phyloP scores from a whole-genome alignment of 176 grass and related monocot species.

The Thalia dealbata region DNA sequence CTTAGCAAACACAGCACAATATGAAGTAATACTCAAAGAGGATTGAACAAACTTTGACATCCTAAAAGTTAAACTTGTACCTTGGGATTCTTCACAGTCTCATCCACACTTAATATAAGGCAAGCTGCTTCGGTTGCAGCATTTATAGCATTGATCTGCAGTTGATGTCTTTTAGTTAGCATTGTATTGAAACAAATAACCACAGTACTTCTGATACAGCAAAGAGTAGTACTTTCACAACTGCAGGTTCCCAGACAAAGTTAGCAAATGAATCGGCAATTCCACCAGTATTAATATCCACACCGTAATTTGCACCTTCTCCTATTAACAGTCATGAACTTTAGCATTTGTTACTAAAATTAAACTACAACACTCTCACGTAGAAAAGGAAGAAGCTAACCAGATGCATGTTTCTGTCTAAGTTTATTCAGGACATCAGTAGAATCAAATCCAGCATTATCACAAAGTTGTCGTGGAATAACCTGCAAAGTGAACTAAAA shows the following conservation, averaged over 20 bases:
- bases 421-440: conserved; percentile 92
- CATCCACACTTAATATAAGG: conserved; percentile 84
- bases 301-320: conserved; percentile 88
- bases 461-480: conserved; percentile 90
- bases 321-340: conserved; percentile 31
- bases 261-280: conserved; percentile 88
- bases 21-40: neutral
- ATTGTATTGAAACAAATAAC: neutral
- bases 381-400: conserved; percentile 26
- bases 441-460: conserved; percentile 95
- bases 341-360: neutral
- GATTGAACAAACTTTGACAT: neutral
- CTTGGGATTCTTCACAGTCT: conserved; percentile 98
- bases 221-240: conserved; percentile 67
- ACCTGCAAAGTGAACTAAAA: conserved; percentile 29
- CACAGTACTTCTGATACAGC: too few species aligned
- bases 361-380: neutral
- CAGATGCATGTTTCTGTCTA: conserved; percentile 87
- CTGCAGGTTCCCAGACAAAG: conserved; percentile 98
- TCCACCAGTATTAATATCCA: conserved; percentile 90
- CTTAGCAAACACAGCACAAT: neutral
- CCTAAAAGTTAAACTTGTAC: conserved; percentile 27
- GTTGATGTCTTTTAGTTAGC: neutral
- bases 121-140: conserved; percentile 76
- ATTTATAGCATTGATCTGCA: conserved; percentile 98